These are phyloP conservation scores for Podosphaera leucotricha DNA, from an alignment of 2,329 filamentous ascomycete species.

Conservation along the genomic window DNA sequence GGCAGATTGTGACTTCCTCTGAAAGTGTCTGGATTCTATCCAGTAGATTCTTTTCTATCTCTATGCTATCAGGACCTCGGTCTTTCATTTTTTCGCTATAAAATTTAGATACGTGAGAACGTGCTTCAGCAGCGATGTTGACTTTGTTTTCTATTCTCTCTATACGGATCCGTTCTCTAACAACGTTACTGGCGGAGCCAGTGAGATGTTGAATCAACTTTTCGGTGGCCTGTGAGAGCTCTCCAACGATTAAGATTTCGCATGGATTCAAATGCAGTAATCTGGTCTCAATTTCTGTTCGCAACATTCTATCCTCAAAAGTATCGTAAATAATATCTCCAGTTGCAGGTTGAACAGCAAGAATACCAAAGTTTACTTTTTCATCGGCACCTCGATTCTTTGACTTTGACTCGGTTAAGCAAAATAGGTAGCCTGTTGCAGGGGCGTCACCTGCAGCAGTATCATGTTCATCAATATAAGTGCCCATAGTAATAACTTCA, in stretches of 20 bases:
- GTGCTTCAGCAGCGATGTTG: slow-evolving; percentile 62
- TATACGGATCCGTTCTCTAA: slow-evolving; percentile 71
- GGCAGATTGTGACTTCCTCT: slow-evolving; percentile 67
- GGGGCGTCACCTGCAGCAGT: slow-evolving; percentile 33
- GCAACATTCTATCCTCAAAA: slow-evolving; percentile 95
- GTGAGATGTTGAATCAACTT: slow-evolving; percentile 81
- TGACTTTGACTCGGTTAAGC: slow-evolving; percentile 63
- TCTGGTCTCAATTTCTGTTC: slow-evolving; percentile 86
- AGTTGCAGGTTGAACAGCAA: slow-evolving; percentile 87
- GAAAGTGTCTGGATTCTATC: slow-evolving; percentile 72
- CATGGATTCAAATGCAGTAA: slow-evolving; percentile 86
- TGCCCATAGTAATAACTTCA: slow-evolving; percentile 93
- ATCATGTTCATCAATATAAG: slow-evolving; percentile 74
- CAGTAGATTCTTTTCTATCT: slow-evolving; percentile 39
- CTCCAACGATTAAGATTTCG: slow-evolving; percentile 81
- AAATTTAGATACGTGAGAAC: slow-evolving; percentile 77
- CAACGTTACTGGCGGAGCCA: slow-evolving; percentile 71
- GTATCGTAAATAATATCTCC: slow-evolving; percentile 90
- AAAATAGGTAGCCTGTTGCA: slow-evolving; percentile 69
- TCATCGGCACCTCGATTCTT: slow-evolving; percentile 74
- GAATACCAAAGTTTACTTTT: slow-evolving; percentile 71
- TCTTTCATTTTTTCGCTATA: slow-evolving; percentile 68
- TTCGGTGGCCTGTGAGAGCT: slow-evolving; percentile 72
- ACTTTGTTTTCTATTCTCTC: slow-evolving; percentile 56
- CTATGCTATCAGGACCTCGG: slow-evolving; percentile 25